phyloP scores from a whole-genome alignment of 805 yeast genomes.

The Kazachstania bromeliacearum region DNA sequence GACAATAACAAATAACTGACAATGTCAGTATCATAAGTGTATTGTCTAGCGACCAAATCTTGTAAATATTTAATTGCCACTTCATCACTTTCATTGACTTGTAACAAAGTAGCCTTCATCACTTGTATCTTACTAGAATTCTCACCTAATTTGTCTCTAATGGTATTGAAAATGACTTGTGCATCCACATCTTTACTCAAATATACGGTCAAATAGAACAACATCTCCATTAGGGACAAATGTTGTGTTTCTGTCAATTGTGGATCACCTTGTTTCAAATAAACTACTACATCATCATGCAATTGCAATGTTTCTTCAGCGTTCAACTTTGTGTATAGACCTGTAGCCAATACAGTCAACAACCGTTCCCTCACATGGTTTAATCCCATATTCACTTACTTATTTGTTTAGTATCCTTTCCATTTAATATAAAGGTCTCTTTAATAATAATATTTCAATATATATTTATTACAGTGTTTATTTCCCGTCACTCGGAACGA shows the following conservation, averaged over 20 bases:
- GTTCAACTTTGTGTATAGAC: constrained; percentile 39
- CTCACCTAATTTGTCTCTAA: constrained; percentile 61
- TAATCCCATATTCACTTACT: too few relatives aligned
- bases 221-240: constrained; percentile 57
- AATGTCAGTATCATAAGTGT: constrained; percentile 40
- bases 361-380: constrained; percentile 27
- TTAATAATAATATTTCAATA: too few relatives aligned
- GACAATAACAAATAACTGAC: constrained; percentile 22
- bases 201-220: constrained; percentile 54
- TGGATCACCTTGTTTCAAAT: constrained; percentile 17
- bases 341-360: constrained; percentile 40
- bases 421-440: too few relatives aligned
- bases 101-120: constrained; percentile 24
- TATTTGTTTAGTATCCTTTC: too few relatives aligned
- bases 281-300: constrained; percentile 32
- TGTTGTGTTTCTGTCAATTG: constrained; percentile 32
- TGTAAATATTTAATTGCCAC: constrained; percentile 37
- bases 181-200: constrained; percentile 67
- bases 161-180: constrained; percentile 48
- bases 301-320: constrained; percentile 36
- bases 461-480: too few relatives aligned
- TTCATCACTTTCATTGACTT: constrained; percentile 18
- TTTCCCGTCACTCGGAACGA: too few relatives aligned
- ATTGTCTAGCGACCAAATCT: constrained; percentile 39
- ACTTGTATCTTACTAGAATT: constrained; percentile 25